phyloP scores from a whole-genome alignment of 805 yeast species.

The baker's yeast (Saccharomyces cerevisiae) region DNA sequence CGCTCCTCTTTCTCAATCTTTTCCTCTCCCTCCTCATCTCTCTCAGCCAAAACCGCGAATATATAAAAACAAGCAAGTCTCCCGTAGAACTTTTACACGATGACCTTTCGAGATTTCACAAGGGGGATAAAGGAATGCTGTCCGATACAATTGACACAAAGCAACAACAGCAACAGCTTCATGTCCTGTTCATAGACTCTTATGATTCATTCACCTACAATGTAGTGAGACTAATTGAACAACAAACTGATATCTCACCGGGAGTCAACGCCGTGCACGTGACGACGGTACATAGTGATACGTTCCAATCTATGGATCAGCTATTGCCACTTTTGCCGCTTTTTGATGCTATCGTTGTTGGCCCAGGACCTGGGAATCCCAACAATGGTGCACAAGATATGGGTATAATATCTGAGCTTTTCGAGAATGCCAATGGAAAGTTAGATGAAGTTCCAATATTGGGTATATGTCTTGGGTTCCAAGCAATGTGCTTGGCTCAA shows the following conservation, averaged over 20 bases:
- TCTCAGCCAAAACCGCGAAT: not conserved
- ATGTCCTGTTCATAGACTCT: constrained; percentile 56
- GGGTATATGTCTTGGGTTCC: constrained; percentile 93
- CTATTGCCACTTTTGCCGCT: constrained; percentile 38
- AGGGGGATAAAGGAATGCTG: not conserved
- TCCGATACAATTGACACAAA: constrained; percentile 5
- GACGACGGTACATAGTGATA: constrained; percentile 32
- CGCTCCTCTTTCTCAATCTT: not conserved
- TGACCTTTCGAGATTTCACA: not conserved
- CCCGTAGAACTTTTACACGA: not conserved
- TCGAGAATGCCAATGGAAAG: constrained; percentile 23
- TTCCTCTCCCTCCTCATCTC: not conserved
- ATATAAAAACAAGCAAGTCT: not conserved
- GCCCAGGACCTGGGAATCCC: constrained; percentile 98
- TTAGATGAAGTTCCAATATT: constrained; percentile 49
- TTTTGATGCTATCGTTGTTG: constrained; percentile 73
- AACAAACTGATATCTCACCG: constrained; percentile 33
- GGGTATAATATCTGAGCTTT: constrained; percentile 60
- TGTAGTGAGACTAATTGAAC: constrained; percentile 52
- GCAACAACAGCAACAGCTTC: constrained; percentile 3
- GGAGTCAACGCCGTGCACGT: constrained; percentile 21
- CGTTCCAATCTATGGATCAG: constrained; percentile 28
- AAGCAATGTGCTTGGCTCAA: constrained; percentile 57
- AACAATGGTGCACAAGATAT: constrained; percentile 44
- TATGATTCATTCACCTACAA: constrained; percentile 93